Evolutionary conservation across 2,329 filamentous ascomycete genomes (phyloP), one percentile per base, ranked within the genome.

Genomic region (Penicillium sp.): DNA sequence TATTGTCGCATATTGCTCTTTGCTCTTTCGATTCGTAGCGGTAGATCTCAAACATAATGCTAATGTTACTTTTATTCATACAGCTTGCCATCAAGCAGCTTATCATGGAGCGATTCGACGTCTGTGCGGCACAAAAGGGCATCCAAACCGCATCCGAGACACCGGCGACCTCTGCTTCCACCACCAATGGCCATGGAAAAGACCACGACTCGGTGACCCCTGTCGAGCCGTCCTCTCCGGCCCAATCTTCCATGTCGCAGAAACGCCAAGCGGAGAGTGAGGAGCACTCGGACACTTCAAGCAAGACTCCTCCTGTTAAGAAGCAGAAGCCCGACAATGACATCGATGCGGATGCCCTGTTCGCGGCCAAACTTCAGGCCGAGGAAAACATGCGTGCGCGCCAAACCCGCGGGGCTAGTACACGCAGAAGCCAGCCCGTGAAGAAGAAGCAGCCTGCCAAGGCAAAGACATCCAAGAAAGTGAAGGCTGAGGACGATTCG

Each of bases 301-400:
- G 64, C 49, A 62, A 61, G 43, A 61, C 64, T 3, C 66, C 69
- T 6, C 74, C 72, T 4, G 66, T 71, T 55, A 87, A 88, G 71
- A 85, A 85, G 69, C 72, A 70, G 58, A 78, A 77, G 60, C 69
- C 75, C 50, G 83, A 83, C 64, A 78, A 80, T 38, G 77, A 81
- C 26, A 73, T 79, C 57, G 88, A 95, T 56, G 84, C 87, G 29
- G 93, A 98, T 69, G 93, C 91, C 31, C 82, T 85, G 39, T 81
- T 91, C 54, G 93, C 93, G 1, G 89, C 89, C 15, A 82, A 85
- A 67, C 76, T 98, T 32, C 93, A 98, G 70, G 91, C 89, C 0
- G 87, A 97, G 68, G 88, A 96, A 72, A 95, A 97, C 68, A 77
- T 81, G 57, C 76, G 81, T 38, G 82, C 81, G 43, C 78, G 88